These are phyloP conservation scores for Cladosporium sp. DNA, from an alignment of 2,329 filamentous ascomycete species.

Conservation along the genomic window DNA sequence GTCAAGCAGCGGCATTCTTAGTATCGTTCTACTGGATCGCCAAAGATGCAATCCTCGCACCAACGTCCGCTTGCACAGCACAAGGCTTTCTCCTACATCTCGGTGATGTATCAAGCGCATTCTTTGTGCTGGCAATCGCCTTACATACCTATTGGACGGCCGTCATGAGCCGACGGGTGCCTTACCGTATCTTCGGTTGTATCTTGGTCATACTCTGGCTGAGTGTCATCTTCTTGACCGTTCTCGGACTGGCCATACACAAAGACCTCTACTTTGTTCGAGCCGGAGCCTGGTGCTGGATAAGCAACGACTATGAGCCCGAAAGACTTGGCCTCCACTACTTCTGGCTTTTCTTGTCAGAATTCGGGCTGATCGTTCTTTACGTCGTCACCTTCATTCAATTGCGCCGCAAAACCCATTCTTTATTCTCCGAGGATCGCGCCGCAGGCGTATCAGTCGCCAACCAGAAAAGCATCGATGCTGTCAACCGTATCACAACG, in stretches of 20 bases:
- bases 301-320: slow-evolving; percentile 56
- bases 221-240: slow-evolving; percentile 60
- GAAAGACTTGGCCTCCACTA: slow-evolving; percentile 65
- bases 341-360: slow-evolving; percentile 63
- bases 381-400: slow-evolving; percentile 45
- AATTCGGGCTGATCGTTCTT: slow-evolving; percentile 55
- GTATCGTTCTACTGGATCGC: slow-evolving; percentile 63
- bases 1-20: slow-evolving; percentile 65
- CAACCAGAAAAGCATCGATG: slow-evolving; percentile 32
- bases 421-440: slow-evolving; percentile 26
- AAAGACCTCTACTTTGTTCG: slow-evolving; percentile 59
- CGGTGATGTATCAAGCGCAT: slow-evolving; percentile 66
- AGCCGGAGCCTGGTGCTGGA: slow-evolving; percentile 70
- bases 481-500: slow-evolving; percentile 47
- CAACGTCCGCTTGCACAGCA: slow-evolving; percentile 58
- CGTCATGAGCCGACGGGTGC: slow-evolving; percentile 57
- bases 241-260: slow-evolving; percentile 53
- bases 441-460: slow-evolving; percentile 21
- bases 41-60: slow-evolving; percentile 56
- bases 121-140: slow-evolving; percentile 68
- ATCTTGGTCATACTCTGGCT: slow-evolving; percentile 57
- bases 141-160: slow-evolving; percentile 67
- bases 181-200: slow-evolving; percentile 54
- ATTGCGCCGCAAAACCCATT: slow-evolving; percentile 33
- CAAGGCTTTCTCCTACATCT: slow-evolving; percentile 70